A percentile compares a stretch with the other conserved stretches of the same genome.
Conservation (phyloP, 169 alveolate species). For the Miamiensis avidus region DNA sequence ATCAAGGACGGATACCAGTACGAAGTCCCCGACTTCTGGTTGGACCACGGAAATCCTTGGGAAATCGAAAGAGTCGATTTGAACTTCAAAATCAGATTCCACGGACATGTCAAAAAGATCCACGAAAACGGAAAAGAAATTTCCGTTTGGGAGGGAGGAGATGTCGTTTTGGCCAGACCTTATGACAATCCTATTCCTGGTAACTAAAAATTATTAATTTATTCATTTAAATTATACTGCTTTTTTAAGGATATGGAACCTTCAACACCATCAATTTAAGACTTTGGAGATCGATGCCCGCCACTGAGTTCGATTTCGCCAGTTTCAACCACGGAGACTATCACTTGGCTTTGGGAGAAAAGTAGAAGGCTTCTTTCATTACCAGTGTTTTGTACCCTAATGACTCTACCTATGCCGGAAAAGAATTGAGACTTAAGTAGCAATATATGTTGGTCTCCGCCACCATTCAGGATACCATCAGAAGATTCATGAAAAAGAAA, state of each 20-base stretch:
- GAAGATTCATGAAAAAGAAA: slow-evolving; percentile 87
- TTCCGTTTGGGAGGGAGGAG: slow-evolving; percentile 93
- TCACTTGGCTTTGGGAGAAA: slow-evolving; percentile 87
- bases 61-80: slow-evolving; percentile 95
- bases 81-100: slow-evolving; percentile 91
- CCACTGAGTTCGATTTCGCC: slow-evolving; percentile 92
- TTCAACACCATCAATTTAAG: slow-evolving; percentile 93
- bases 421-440: slow-evolving; percentile 94
- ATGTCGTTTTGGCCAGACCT: slow-evolving; percentile 94
- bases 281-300: slow-evolving; percentile 92
- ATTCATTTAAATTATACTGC: no score
- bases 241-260: slow-evolving; percentile 79
- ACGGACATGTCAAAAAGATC: slow-evolving; percentile 84
- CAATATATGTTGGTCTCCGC: slow-evolving; percentile 96
- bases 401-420: slow-evolving; percentile 92
- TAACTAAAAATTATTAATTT: no score
- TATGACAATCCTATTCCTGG: slow-evolving; percentile 97
- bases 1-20: slow-evolving; percentile 91
- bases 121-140: slow-evolving; percentile 77
- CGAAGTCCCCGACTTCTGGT: slow-evolving; percentile 97
- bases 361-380: slow-evolving; percentile 93
- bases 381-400: slow-evolving; percentile 96
- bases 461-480: slow-evolving; percentile 88
- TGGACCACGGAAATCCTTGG: slow-evolving; percentile 94
- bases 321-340: slow-evolving; percentile 92